Percentiles rank a stretch among this genome's conserved stretches.
Evolutionary conservation across 768 basidiomycete species (phyloP).

Genomic region (Tricholoma flavovirens): DNA sequence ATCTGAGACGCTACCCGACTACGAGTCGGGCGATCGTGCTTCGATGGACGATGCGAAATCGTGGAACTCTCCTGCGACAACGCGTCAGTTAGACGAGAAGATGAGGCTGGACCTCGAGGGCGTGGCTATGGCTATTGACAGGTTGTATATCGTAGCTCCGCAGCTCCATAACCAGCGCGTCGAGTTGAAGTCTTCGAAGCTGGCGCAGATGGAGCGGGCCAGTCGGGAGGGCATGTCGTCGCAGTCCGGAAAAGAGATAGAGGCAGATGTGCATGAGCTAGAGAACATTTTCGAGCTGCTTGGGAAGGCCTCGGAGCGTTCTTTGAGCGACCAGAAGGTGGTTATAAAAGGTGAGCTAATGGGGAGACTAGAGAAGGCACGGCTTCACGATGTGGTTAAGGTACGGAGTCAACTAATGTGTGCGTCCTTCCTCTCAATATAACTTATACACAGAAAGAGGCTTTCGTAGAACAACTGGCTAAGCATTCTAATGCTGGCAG

Average conservation of each 20-base stretch:
- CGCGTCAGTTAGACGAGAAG: slow-evolving; percentile 56
- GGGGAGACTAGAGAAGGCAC: slow-evolving; percentile 46
- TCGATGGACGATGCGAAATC: slow-evolving; percentile 34
- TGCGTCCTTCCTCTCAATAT: slow-evolving; percentile 4
- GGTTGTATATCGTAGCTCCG: slow-evolving; percentile 79
- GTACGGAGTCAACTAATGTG: slow-evolving; percentile 29
- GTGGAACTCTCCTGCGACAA: slow-evolving; percentile 18
- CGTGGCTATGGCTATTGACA: slow-evolving; percentile 84
- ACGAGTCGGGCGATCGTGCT: slow-evolving; percentile 34
- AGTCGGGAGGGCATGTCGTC: slow-evolving; percentile 33
- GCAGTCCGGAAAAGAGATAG: slow-evolving; percentile 37
- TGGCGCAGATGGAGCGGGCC: slow-evolving; percentile 71
- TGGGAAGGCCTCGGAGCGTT: slow-evolving; percentile 64
- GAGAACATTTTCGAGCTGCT: slow-evolving; percentile 69
- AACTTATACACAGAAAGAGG: slow-evolving; percentile 46
- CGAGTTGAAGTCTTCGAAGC: slow-evolving; percentile 71
- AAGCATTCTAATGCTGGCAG: slow-evolving; percentile 70
- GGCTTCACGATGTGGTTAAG: slow-evolving; percentile 56
- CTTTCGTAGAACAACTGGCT: slow-evolving; percentile 70
- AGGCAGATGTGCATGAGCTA: slow-evolving; percentile 49
- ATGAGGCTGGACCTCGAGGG: slow-evolving; percentile 81
- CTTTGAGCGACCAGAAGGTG: slow-evolving; percentile 65
- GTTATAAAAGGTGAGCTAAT: slow-evolving; percentile 58
- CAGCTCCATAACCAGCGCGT: slow-evolving; percentile 90
- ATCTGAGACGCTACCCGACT: slow-evolving; percentile 47